Conservation (phyloP, 179 eudicot species). For the Silene vulgaris region DNA sequence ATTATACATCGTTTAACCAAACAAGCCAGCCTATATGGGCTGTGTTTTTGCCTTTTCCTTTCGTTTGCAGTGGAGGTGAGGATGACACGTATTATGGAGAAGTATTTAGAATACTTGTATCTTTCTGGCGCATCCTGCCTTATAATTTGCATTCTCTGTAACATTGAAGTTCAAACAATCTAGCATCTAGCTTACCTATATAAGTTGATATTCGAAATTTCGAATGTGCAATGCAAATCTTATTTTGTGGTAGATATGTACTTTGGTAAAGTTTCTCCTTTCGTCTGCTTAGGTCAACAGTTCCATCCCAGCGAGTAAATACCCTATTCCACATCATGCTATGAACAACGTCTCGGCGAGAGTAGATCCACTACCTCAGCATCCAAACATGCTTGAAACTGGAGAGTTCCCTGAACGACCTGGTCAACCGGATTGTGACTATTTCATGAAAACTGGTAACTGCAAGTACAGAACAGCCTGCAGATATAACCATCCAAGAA, state of each 20-base stretch:
- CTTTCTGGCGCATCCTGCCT: too few species aligned
- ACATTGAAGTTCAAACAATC: conserved; percentile 1
- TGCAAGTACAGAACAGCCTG: conserved; percentile 43
- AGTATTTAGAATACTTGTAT: background rate
- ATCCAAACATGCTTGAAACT: conserved; percentile 21
- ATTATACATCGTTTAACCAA: too few species aligned
- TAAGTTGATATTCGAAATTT: background rate
- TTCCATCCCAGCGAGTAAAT: conserved; percentile 19
- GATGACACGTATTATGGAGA: background rate
- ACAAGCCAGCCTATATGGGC: too few species aligned
- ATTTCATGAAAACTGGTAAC: conserved; percentile 40
- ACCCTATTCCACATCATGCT: conserved; percentile 25
- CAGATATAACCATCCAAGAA: conserved; percentile 40
- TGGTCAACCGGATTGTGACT: conserved; percentile 42
- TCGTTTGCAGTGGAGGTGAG: background rate
- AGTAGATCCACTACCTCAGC: conserved; percentile 27
- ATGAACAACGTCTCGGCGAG: conserved; percentile 25
- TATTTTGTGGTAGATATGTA: background rate
- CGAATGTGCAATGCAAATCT: background rate
- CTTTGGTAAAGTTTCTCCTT: background rate
- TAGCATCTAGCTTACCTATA: background rate
- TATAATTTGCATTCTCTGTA: background rate
- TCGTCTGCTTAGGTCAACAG: conserved; percentile 17
- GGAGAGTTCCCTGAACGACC: conserved; percentile 42
- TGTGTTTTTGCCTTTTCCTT: background rate